A percentile compares a stretch with the other conserved stretches of the same genome.
Conservation (phyloP, 176 grass and related monocot genomes). For the Tillandsia leiboldiana region DNA sequence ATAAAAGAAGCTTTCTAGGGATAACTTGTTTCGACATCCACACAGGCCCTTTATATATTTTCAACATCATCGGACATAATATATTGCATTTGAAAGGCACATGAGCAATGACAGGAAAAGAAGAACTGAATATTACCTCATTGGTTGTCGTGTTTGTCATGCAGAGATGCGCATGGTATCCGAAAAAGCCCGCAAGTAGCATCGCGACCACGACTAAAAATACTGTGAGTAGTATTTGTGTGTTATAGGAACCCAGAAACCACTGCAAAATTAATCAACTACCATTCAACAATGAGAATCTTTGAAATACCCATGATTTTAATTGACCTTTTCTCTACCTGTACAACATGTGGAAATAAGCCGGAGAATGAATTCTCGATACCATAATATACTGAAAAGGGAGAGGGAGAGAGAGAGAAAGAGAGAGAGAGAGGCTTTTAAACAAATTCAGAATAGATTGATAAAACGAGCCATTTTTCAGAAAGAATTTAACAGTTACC, state of each 20-base stretch:
- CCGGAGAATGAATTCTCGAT: slow-evolving; percentile 60
- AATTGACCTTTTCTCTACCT: slow-evolving; percentile 36
- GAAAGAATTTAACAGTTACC: slow-evolving; percentile 32
- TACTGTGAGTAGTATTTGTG: slow-evolving; percentile 79
- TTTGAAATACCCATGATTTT: not conserved
- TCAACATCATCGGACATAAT: too few relatives aligned
- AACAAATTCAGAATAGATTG: not conserved
- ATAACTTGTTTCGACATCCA: too few relatives aligned
- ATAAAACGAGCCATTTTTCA: not conserved
- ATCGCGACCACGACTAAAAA: slow-evolving; percentile 83
- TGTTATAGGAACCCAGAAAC: slow-evolving; percentile 76
- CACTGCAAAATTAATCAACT: slow-evolving; percentile 41
- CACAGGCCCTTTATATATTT: too few relatives aligned
- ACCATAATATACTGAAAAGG: slow-evolving; percentile 81
- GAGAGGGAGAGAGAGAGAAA: not conserved
- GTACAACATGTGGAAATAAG: slow-evolving; percentile 75
- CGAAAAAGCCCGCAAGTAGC: slow-evolving; percentile 84
- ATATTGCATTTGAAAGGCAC: too few relatives aligned
- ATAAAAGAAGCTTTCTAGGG: too few relatives aligned
- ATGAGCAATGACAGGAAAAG: too few relatives aligned
- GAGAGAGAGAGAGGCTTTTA: not conserved
- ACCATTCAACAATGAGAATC: not conserved
- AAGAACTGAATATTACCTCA: slow-evolving; percentile 38
- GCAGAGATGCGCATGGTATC: slow-evolving; percentile 82
- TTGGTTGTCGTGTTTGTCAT: slow-evolving; percentile 83